Percentiles rank a stretch among this genome's conserved stretches.
Conservation (phyloP, 1,139 yeast genomes). For the Hemisphaericaspora xylanilytica region DNA sequence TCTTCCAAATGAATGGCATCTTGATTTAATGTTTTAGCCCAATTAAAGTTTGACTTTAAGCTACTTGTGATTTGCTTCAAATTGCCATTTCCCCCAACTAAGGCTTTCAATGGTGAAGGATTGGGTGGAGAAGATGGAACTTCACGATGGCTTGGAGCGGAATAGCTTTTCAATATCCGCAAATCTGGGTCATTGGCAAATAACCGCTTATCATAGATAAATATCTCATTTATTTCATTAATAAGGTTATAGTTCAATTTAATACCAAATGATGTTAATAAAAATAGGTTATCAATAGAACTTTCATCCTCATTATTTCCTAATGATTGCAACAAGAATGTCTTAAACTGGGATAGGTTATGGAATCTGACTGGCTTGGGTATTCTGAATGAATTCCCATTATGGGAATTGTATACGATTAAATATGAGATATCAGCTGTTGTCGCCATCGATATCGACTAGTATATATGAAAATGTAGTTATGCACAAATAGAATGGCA, state of each 20-base stretch:
- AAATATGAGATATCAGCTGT: constrained; percentile 23
- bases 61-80: constrained; percentile 22
- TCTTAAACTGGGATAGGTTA: constrained; percentile 44
- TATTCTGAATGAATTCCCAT: constrained; percentile 31
- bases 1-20: constrained; percentile 22
- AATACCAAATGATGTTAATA: constrained; percentile 66
- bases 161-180: constrained; percentile 3
- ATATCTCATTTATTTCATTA: constrained; percentile 49
- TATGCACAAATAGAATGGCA: not conserved
- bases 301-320: constrained; percentile 27
- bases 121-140: constrained; percentile 6
- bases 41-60: constrained; percentile 25
- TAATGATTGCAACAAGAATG: constrained; percentile 32
- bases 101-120: constrained; percentile 5
- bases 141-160: not conserved
- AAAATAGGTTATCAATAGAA: constrained; percentile 46
- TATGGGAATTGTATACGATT: constrained; percentile 41
- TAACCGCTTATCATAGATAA: constrained; percentile 57
- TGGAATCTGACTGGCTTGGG: constrained; percentile 48
- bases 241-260: constrained; percentile 54
- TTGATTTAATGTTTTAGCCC: constrained; percentile 27
- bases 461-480: not conserved
- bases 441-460: constrained; percentile 7
- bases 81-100: constrained; percentile 5
- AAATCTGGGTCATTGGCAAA: constrained; percentile 26